A percentile compares a stretch with the other conserved stretches of the same genome.
Conservation (phyloP, 2,329 filamentous ascomycete genomes). For the Cercospora canescens region DNA sequence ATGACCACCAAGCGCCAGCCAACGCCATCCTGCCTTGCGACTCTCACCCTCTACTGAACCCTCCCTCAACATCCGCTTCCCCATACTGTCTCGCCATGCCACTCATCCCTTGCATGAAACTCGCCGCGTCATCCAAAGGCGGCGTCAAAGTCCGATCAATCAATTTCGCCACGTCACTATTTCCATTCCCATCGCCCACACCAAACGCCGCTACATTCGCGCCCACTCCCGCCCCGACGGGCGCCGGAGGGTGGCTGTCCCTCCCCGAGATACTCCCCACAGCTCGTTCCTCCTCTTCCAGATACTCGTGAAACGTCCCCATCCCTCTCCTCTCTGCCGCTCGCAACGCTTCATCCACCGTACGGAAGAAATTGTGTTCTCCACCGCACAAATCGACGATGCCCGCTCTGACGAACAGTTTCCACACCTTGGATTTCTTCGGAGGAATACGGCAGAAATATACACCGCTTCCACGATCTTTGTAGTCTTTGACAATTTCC, state of each 20-base stretch:
- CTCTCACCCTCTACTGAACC: slow-evolving; percentile 5
- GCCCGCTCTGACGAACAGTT: slow-evolving; percentile 73
- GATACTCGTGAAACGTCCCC: slow-evolving; percentile 5
- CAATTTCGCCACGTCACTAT: not conserved
- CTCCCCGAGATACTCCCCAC: not conserved
- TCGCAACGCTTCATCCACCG: slow-evolving; percentile 80
- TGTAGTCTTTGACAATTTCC: slow-evolving; percentile 83
- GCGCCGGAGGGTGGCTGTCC: not conserved
- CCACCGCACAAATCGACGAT: slow-evolving; percentile 85
- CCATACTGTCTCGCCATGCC: not conserved
- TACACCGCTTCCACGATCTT: slow-evolving; percentile 72
- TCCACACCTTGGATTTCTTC: slow-evolving; percentile 61
- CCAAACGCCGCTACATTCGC: not conserved
- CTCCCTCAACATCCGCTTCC: slow-evolving; percentile 8
- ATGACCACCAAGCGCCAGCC: not conserved
- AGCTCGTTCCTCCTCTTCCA: not conserved
- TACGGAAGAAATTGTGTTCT: slow-evolving; percentile 72
- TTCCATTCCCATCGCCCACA: not conserved
- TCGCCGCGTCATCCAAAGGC: slow-evolving; percentile 2
- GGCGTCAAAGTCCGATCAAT: slow-evolving; percentile 7
- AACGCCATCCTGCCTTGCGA: not conserved
- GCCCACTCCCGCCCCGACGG: not conserved
- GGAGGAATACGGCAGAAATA: slow-evolving; percentile 66
- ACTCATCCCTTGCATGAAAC: slow-evolving; percentile 11
- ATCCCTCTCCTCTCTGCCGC: slow-evolving; percentile 67